Evolutionary conservation across 371 early-diverging fungal genomes (phyloP).

Genomic region (Lichtheimia ramosa): DNA sequence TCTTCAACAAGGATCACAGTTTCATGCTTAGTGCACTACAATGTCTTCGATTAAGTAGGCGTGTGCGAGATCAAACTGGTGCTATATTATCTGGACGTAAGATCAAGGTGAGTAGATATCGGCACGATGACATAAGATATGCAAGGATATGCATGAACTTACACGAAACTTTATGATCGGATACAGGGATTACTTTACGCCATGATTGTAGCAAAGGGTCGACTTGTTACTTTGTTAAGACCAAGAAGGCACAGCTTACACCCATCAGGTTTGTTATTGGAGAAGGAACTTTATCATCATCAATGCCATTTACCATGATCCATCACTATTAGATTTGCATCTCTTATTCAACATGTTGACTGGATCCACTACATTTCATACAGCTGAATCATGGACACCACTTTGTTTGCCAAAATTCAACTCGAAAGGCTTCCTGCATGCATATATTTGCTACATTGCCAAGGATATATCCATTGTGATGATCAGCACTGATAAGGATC

Average conservation of each 20-base stretch:
- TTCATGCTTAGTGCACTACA: constrained; percentile 82
- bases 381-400: constrained; percentile 91
- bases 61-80: constrained; percentile 69
- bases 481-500: constrained; percentile 80
- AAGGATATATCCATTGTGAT: constrained; percentile 70
- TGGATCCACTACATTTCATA: constrained; percentile 71
- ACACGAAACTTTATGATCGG: not conserved
- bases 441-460: constrained; percentile 82
- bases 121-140: not conserved
- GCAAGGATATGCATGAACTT: not conserved
- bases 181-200: constrained; percentile 70
- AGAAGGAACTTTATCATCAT: not conserved
- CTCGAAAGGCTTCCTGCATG: constrained; percentile 83
- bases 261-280: constrained; percentile 55
- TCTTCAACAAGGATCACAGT: constrained; percentile 72
- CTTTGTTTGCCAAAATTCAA: constrained; percentile 95
- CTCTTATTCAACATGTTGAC: constrained; percentile 82
- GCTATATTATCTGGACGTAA: constrained; percentile 56
- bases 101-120: constrained; percentile 42
- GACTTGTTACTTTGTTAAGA: constrained; percentile 75
- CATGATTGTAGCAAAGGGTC: constrained; percentile 73
- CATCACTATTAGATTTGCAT: constrained; percentile 64
- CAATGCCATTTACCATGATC: not conserved
- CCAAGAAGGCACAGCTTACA: constrained; percentile 81
- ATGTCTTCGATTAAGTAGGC: constrained; percentile 66